Conservation (phyloP, 2,329 filamentous ascomycete genomes). For the Clarireedia paspali region DNA sequence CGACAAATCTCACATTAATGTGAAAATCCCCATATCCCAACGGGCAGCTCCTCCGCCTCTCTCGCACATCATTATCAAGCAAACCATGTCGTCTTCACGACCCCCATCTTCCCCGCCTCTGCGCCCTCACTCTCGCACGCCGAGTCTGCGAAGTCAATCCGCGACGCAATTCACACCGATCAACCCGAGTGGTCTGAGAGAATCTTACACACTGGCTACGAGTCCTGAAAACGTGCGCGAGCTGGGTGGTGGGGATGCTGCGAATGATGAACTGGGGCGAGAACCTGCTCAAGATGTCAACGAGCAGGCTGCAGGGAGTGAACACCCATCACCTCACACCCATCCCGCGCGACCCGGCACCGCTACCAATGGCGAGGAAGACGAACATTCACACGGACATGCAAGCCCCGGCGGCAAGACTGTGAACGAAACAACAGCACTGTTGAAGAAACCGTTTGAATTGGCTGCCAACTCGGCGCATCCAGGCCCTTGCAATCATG, state of each 20-base stretch:
- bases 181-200: slow-evolving; percentile 25
- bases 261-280: slow-evolving; percentile 15
- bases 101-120: not conserved
- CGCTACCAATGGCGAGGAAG: slow-evolving; percentile 12
- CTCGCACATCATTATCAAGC: not conserved
- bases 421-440: slow-evolving; percentile 43
- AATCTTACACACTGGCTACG: slow-evolving; percentile 21
- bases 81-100: slow-evolving; percentile 7
- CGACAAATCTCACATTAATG: no score
- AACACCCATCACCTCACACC: slow-evolving; percentile 15
- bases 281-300: not conserved
- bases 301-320: not conserved
- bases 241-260: not conserved
- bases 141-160: slow-evolving; percentile 3
- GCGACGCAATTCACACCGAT: slow-evolving; percentile 14
- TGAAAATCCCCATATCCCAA: no score
- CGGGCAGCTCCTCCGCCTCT: not conserved
- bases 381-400: slow-evolving; percentile 6
- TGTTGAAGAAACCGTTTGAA: slow-evolving; percentile 37
- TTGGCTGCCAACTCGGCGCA: slow-evolving; percentile 19
- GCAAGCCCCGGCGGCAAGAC: slow-evolving; percentile 9
- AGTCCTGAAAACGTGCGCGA: slow-evolving; percentile 18
- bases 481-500: slow-evolving; percentile 54
- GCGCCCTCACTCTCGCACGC: not conserved
- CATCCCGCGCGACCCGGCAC: slow-evolving; percentile 16